Percentiles rank a stretch among this genome's conserved stretches.
Conservation (phyloP, 1,284 basidiomycete genomes). For the Hemileia vastatrix region DNA sequence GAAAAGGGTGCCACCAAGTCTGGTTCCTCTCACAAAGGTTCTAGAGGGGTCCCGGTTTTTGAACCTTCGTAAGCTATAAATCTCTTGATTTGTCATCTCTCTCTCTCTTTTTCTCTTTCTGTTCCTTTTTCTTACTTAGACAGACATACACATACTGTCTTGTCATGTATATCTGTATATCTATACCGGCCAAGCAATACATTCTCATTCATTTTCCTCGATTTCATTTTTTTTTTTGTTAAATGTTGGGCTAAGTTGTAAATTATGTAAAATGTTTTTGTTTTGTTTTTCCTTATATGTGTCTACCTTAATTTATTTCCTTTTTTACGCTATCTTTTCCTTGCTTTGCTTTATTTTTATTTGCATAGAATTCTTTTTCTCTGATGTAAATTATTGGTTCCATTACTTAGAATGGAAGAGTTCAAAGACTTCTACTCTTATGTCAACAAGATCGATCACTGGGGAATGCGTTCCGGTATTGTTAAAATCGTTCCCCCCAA, state of each 20-base stretch:
- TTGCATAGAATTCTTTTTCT: not conserved
- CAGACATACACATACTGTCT: not conserved
- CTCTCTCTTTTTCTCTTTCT: too few species aligned
- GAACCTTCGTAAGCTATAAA: constrained; percentile 18
- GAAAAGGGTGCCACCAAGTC: constrained; percentile 10
- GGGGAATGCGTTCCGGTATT: constrained; percentile 79
- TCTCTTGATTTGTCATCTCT: too few species aligned
- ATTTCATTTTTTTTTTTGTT: too few species aligned
- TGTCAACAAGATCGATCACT: constrained; percentile 70
- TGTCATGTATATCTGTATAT: too few species aligned
- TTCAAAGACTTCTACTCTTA: constrained; percentile 70
- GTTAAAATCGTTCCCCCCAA: constrained; percentile 86
- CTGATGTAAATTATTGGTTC: not conserved
- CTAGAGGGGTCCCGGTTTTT: constrained; percentile 21
- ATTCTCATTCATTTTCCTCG: too few species aligned
- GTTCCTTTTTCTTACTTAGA: not conserved
- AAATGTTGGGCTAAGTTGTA: too few species aligned
- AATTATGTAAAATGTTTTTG: too few species aligned
- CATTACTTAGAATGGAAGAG: constrained; percentile 18
- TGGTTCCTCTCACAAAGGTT: constrained; percentile 9
- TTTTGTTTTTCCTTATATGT: not conserved
- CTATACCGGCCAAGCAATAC: too few species aligned
- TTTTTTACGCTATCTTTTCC: not conserved
- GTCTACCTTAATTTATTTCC: not conserved
- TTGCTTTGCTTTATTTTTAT: not conserved